These are phyloP conservation scores for Neolecta irregularis DNA, from an alignment of 1,139 yeast genomes.

Conservation along the genomic window DNA sequence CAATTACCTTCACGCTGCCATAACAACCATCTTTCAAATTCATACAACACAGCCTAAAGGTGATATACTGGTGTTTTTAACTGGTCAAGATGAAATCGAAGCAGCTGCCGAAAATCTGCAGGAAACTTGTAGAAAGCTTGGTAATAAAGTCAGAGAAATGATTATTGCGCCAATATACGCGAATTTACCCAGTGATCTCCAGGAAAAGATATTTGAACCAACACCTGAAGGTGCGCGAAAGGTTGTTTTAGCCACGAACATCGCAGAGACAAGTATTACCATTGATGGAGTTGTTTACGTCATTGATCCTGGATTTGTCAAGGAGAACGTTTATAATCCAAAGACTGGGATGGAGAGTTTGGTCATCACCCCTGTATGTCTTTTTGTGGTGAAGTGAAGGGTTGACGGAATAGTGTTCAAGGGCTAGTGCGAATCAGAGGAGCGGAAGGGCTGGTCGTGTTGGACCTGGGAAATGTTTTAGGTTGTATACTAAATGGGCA, in stretches of 20 bases:
- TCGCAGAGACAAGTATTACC: slow-evolving; percentile 70
- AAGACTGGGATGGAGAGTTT: slow-evolving; percentile 64
- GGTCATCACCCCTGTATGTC: slow-evolving; percentile 57
- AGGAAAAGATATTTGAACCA: slow-evolving; percentile 55
- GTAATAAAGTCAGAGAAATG: slow-evolving; percentile 44
- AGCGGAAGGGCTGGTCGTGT: slow-evolving; percentile 81
- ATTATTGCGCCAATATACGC: slow-evolving; percentile 79
- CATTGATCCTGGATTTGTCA: slow-evolving; percentile 69
- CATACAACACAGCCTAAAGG: slow-evolving; percentile 44
- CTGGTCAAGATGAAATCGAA: slow-evolving; percentile 88
- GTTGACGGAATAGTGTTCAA: no score
- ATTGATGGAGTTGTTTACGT: slow-evolving; percentile 67
- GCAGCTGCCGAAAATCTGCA: slow-evolving; percentile 53
- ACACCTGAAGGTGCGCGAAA: slow-evolving; percentile 57
- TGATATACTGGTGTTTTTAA: slow-evolving; percentile 77
- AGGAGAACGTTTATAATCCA: slow-evolving; percentile 61
- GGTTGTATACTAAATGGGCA: slow-evolving; percentile 58
- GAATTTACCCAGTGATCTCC: slow-evolving; percentile 61
- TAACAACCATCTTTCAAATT: slow-evolving; percentile 65
- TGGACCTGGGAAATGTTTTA: slow-evolving; percentile 67
- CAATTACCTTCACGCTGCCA: slow-evolving; percentile 75
- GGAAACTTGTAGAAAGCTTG: slow-evolving; percentile 51
- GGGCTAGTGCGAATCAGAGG: slow-evolving; percentile 71
- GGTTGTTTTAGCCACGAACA: slow-evolving; percentile 63
- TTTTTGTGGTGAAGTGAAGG: no score